Evolutionary conservation across 164 flowering plant genomes (phyloP), one percentile per base, ranked within the genome.

Genomic region (Hamamelis virginiana): DNA sequence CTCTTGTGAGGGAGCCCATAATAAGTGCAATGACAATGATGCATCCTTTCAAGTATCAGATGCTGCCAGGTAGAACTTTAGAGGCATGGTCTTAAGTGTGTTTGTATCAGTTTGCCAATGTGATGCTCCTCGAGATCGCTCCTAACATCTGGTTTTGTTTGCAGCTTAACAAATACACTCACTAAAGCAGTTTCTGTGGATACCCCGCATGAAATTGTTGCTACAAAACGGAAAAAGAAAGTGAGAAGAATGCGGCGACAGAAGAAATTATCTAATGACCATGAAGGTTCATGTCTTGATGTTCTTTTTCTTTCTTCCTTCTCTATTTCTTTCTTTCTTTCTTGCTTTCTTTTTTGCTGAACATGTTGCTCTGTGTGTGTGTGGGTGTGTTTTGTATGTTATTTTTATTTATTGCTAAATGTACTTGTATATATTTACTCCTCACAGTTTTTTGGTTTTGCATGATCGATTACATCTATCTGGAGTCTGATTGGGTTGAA

Each of bases 201-300:
- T 41, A 33, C 41, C 48, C 57, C 52, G 27, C 53, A 62, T 19
- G 57, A 64, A 25, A 47, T 48, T 67, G 13, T n/a, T 25, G 1
- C 67, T 50, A 28, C 11, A 26, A 84, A 81, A 73, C 70, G 33
- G 72, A 86, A 81, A 75, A 88, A 80, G 85, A 88, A 80, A 82
- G 73, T 45, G 44, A 82, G 83, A 66, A 82, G 74, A 78, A 56
- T 3, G 27, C 76, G 77, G 41, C 55, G 65, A 1, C 69, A 45
- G 25, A 67, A 73, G 70, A 82, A 69, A 64, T 66, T 59, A 27
- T 65, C 73, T 44, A 28, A 38, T 66, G 78, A 63, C 3, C 64
- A 38, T 61, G 76, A 72, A 78, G 84, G 84, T 83, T 44, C 11
- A 5, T 55, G 33, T 1, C 15, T 59, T 9, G 41, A 19, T 59